Base-by-base conservation (phyloP, 495 filamentous ascomycete species). In the Aspergillus diversus region DNA sequence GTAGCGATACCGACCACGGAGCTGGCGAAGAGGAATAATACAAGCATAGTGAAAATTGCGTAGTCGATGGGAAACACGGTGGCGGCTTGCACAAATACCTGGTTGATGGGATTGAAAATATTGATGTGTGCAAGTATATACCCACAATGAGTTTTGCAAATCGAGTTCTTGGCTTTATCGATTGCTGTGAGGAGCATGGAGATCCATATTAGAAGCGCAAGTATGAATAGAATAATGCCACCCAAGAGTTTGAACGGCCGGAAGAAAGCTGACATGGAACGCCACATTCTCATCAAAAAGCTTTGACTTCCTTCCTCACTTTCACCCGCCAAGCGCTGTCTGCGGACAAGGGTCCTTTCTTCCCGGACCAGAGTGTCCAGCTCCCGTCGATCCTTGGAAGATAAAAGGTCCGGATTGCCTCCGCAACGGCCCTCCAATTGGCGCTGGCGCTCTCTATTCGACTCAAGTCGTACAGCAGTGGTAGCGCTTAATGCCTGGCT, bases 111-210 rank as follows among this genome's bases (percentile, higher is more conserved):
- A 73, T 98, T 94, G 81, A 97, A 97, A 60, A 97, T 86, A 70
- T 94, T 91, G 73, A 94, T 89, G 64, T 92, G 87, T 33, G 88
- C 90, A n/a, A 98, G 86, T 56, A 98, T 89, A 76, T 97, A 99
- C 39, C 95, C 95, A 75, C 95, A 99, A 68, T 86, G 86, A 57
- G 86, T 81, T 72, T 93, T 92, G 86, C 95, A 99, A 64, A 95
- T 73, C 0, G 92, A 97, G 76, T 98, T 97, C 67, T 89, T 92
- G 16, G 92, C 90, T 77, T 99, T 98, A 82, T 99, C 95, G 72
- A 97, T 93, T 63, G 87, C 88, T 0, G 94, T 99, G 69, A 98
- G 87, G 58, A 98, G 84, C 96, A 98, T 99, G 33, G 90, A 94
- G 8, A 88, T 82, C 87, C 92, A 97, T 63, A 92, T 83, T 21